phyloP scores from a whole-genome alignment of 805 yeast species.

The Babjeviella inositovora region DNA sequence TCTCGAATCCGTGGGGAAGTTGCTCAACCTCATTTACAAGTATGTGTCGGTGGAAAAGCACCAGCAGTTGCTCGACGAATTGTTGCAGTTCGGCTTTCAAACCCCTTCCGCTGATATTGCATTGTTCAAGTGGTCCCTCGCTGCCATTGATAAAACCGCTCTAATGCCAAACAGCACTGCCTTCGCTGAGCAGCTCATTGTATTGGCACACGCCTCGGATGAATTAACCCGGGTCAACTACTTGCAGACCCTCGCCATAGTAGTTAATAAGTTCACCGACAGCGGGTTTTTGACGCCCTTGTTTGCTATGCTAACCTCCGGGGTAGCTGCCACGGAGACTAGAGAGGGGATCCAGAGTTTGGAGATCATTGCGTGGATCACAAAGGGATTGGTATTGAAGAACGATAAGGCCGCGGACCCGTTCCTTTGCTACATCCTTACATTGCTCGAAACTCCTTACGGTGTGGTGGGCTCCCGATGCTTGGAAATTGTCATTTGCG shows the following conservation, averaged over 20 bases:
- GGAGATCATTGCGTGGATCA: conserved; percentile 53
- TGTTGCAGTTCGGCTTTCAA: conserved; percentile 11
- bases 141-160: no score
- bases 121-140: no score
- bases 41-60: conserved; percentile 23
- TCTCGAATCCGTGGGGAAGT: conserved; percentile 21
- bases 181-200: no score
- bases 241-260: no score
- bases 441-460: conserved; percentile 18
- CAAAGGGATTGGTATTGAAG: conserved; percentile 53
- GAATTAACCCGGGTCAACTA: no score
- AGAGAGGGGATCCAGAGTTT: conserved; percentile 11
- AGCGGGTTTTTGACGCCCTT: no score
- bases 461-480: conserved; percentile 26
- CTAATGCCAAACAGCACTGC: no score
- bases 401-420: conserved; percentile 22
- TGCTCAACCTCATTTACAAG: conserved; percentile 21
- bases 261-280: no score
- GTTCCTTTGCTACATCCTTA: conserved; percentile 15
- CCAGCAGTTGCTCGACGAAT: conserved; percentile 22
- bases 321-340: conserved; percentile 3
- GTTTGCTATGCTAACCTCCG: conserved; percentile 3
- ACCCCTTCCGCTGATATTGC: no score
- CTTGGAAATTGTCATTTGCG: conserved; percentile 52
- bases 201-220: no score